These are phyloP conservation scores for Juncus effusus DNA, from an alignment of 176 grass and related monocot genomes.

Conservation along the genomic window DNA sequence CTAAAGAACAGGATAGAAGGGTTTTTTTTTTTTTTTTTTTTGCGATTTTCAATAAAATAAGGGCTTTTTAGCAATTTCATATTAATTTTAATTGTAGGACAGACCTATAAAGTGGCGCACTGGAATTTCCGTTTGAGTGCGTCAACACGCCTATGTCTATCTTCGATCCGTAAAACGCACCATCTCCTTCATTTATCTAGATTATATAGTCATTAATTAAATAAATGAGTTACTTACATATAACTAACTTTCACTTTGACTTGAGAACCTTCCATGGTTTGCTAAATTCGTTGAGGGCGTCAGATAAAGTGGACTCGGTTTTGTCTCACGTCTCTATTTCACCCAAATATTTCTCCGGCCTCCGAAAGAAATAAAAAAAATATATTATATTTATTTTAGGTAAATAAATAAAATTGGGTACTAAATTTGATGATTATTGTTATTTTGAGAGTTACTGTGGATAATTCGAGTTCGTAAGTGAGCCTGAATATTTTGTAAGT, in stretches of 20 bases:
- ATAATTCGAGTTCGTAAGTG: conserved; percentile 91
- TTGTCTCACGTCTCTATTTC: conserved; percentile 94
- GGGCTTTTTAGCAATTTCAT: too few relatives aligned
- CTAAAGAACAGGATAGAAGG: too few relatives aligned
- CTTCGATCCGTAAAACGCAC: conserved; percentile 98
- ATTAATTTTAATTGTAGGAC: too few relatives aligned
- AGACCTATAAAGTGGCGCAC: conserved; percentile 95
- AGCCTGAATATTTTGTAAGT: conserved; percentile 87
- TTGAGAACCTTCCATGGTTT: conserved; percentile 94
- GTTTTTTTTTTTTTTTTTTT: too few relatives aligned
- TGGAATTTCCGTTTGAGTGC: conserved; percentile 97
- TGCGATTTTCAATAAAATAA: too few relatives aligned
- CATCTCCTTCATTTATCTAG: conserved; percentile 99
- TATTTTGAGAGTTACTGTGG: too few relatives aligned
- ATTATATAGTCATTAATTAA: too few relatives aligned
- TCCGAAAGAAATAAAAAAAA: conserved; percentile 30
- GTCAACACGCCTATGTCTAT: conserved; percentile 99
- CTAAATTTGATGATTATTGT: too few relatives aligned
- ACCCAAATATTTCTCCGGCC: conserved; percentile 95
- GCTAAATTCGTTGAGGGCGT: conserved; percentile 92
- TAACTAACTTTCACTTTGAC: background rate
- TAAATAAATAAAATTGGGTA: conserved; percentile 31
- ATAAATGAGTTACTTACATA: background rate
- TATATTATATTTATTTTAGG: conserved; percentile 6
- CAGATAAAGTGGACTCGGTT: conserved; percentile 80